Evolutionary conservation across 495 filamentous ascomycete species (phyloP), one percentile per base, ranked within the genome.

Genomic region (Opeltia flavorubescens): DNA sequence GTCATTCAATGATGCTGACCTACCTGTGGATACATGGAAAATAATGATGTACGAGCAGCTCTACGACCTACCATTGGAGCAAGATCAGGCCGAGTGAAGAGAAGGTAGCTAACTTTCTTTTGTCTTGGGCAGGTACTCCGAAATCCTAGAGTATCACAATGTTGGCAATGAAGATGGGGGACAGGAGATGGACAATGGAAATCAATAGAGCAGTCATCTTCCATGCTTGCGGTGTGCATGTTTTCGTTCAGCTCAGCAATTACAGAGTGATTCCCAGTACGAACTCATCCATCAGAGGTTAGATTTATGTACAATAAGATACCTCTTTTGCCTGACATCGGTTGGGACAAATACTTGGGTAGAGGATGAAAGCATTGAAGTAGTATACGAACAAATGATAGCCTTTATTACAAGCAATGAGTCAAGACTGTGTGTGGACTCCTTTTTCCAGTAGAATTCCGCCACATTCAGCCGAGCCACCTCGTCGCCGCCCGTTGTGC

Each of bases 1-100:
- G 91, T 94, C 88, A n/a, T 98, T 98, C 67, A 98, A 95, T 62
- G 89, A 98, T 60, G 93, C 91, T 28, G 91, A 98, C 67, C 66
- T 98, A 48, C 91, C 91, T 0, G 87, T 96, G 33, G 91, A 98
- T 57, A 95, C 93, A n/a, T 98, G 91, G 91, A 96, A 96, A 67
- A 95, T 98, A 60, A 98, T 96, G 91, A 98, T 98, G 91, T 96
- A 73, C 55, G 81, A 59, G 43, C 52, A 59, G 57, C 52, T 58
- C 48, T 52, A 55, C 47, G 40, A 57, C 36, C 40, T 46, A 51
- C 31, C 49, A 29, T 38, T 42, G 34, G 33, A 52, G 33, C 38
- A 44, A 38, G 38, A 33, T 21, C 28, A 39, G 31, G 27, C 43
- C 35, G 29, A 55, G 20, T 25, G 38, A 24, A 45, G 52, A 48